Conservation (phyloP, 1,284 basidiomycete genomes). For the Agroathelia rolfsii region DNA sequence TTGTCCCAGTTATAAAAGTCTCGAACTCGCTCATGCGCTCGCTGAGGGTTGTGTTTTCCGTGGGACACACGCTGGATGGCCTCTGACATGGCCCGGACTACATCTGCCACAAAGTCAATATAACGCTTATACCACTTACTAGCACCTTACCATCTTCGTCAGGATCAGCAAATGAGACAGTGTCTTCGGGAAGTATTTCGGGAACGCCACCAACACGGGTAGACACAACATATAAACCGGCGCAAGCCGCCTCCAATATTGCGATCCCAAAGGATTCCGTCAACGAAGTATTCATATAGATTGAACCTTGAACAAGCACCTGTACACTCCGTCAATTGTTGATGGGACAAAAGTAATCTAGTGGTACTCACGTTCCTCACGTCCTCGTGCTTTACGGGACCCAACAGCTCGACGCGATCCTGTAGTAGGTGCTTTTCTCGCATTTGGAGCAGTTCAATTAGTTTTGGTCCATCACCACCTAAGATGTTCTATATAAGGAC, state of each 20-base stretch:
- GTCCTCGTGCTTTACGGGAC: conserved; percentile 71
- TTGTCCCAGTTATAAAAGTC: conserved; percentile 84
- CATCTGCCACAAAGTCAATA: conserved; percentile 40
- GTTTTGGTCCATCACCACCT: conserved; percentile 93
- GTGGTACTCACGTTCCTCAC: conserved; percentile 60
- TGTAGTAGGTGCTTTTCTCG: conserved; percentile 84
- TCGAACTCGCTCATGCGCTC: conserved; percentile 72
- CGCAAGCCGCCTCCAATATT: conserved; percentile 92
- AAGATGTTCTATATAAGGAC: too few relatives aligned
- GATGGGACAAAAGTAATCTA: background rate
- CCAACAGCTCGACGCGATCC: conserved; percentile 85
- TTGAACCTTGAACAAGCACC: conserved; percentile 78
- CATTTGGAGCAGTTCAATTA: conserved; percentile 94
- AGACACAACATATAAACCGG: conserved; percentile 89
- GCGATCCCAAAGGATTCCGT: conserved; percentile 97
- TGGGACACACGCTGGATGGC: conserved; percentile 66
- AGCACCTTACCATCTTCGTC: conserved; percentile 60
- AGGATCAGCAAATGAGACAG: conserved; percentile 90
- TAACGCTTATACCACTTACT: background rate
- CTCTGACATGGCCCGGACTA: conserved; percentile 74
- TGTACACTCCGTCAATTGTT: conserved; percentile 21
- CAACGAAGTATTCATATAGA: conserved; percentile 92
- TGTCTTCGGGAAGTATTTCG: conserved; percentile 86
- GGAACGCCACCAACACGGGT: conserved; percentile 94
- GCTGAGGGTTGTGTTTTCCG: conserved; percentile 67